Evolutionary conservation across 805 yeast species (phyloP), one percentile per base, ranked within the genome.

Genomic region (Lipomyces orientalis): DNA sequence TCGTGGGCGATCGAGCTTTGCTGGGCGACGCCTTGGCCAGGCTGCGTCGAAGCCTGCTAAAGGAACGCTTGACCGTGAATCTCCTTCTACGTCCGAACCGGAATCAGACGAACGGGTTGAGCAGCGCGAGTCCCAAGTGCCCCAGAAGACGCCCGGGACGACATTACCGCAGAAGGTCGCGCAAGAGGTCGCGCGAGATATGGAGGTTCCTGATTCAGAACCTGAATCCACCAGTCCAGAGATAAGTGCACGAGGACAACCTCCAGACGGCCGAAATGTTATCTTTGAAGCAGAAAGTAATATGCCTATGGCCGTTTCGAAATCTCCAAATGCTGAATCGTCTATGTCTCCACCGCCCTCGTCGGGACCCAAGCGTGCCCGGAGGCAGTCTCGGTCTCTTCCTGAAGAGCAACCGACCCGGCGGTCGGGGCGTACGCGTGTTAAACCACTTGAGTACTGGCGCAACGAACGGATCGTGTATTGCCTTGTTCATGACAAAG

Each of bases 381-480:
- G 49, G n/a, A 43, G 22, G n/a, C 49, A 6, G 49, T 43, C 22
- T 43, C 49, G 49, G 19, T 2, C 49, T 43, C 49, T 43, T 16
- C 49, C 49, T 43, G 49, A 43, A 16, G 49, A 56, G 37, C 43
- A 56, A n/a, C 35, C 35, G 33, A 25, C 31, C 4, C 61, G 68
- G 8, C 62, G 68, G 19, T 67, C 70, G 4, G 56, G 56, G 9
- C 59, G 70, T 4, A 51, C 54, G 9, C 62, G 70, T 14, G 59
- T 67, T 7, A 33, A 88, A 2, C 94, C 97, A 0, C 79, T 92
- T 69, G 93, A 91, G 2, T 90, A 84, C 76, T 92, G 97, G 97
- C 85, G 90, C 75, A 90, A 90, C 74, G 97, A 92, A 77, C 81
- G 87, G 68, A 85, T 90, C 43, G 85, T 90, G 4, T 92, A 89